phyloP scores from a whole-genome alignment of 1,139 yeast genomes.

The Sugiyamaella novakii region DNA sequence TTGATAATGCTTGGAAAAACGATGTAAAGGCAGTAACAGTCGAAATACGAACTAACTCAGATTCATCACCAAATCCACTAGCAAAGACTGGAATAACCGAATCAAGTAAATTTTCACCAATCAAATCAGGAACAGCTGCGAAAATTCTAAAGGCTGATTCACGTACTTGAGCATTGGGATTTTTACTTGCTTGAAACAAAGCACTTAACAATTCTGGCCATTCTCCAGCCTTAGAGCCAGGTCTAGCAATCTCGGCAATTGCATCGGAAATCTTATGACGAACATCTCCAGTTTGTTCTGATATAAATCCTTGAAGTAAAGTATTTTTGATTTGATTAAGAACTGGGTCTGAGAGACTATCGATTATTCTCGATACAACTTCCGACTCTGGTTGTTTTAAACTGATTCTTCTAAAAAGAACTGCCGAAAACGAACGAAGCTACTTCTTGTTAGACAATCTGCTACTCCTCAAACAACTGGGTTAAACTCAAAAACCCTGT shows the following conservation, averaged over 20 bases:
- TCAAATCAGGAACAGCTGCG: conserved; percentile 78
- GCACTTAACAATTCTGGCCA: conserved; percentile 85
- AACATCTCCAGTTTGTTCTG: conserved; percentile 66
- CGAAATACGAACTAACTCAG: conserved; percentile 85
- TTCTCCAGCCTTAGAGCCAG: conserved; percentile 36
- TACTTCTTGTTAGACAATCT: conserved; percentile 20
- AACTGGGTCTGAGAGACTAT: conserved; percentile 62
- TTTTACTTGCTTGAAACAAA: conserved; percentile 66
- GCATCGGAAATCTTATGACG: conserved; percentile 95
- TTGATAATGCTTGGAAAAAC: conserved; percentile 80
- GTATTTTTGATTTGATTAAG: conserved; percentile 63
- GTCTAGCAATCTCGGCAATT: conserved; percentile 79
- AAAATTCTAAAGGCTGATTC: conserved; percentile 91
- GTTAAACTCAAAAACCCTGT: no score
- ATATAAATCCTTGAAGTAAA: conserved; percentile 70
- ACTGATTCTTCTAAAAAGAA: conserved; percentile 83
- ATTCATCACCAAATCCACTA: conserved; percentile 73
- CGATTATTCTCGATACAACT: conserved; percentile 76
- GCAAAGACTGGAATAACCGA: conserved; percentile 69
- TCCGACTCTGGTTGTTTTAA: conserved; percentile 69
- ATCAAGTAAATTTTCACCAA: conserved; percentile 48
- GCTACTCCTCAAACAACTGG: no score
- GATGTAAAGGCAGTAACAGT: conserved; percentile 93
- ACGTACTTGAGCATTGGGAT: conserved; percentile 68
- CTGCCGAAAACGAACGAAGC: conserved; percentile 71